Percentiles rank a stretch among this genome's conserved stretches.
Conservation (phyloP, 164 flowering plant species). For the Akebia trifoliata region DNA sequence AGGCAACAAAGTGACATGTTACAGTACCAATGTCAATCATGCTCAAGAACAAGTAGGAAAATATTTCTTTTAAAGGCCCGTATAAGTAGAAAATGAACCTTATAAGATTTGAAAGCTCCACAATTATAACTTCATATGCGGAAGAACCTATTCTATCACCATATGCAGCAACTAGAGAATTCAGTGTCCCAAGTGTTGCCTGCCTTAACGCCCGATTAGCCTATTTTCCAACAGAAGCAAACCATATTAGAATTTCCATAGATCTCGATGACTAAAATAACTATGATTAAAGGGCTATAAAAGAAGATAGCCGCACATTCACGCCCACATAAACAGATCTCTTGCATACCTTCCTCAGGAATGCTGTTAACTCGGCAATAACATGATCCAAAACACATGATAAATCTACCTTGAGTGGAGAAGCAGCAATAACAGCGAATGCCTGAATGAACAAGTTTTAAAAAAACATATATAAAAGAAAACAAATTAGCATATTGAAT, state of each 20-base stretch:
- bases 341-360: slow-evolving; percentile 72
- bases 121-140: slow-evolving; percentile 88
- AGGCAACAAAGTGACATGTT: background rate
- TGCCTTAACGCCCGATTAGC: slow-evolving; percentile 93
- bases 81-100: slow-evolving; percentile 42
- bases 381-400: slow-evolving; percentile 87
- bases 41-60: background rate
- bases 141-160: slow-evolving; percentile 88
- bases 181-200: slow-evolving; percentile 89
- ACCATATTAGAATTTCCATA: background rate
- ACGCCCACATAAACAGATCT: background rate
- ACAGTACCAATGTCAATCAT: background rate
- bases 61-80: background rate
- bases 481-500: background rate
- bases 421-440: slow-evolving; percentile 90
- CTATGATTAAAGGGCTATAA: background rate
- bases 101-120: slow-evolving; percentile 84
- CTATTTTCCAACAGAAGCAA: slow-evolving; percentile 32
- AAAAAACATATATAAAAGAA: background rate
- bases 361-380: slow-evolving; percentile 81
- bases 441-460: slow-evolving; percentile 41
- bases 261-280: background rate
- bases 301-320: background rate
- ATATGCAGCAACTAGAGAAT: slow-evolving; percentile 86
- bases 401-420: slow-evolving; percentile 74